Conservation (phyloP, 192 early-diverging fungal genomes). For the Mortierella hygrophila region DNA sequence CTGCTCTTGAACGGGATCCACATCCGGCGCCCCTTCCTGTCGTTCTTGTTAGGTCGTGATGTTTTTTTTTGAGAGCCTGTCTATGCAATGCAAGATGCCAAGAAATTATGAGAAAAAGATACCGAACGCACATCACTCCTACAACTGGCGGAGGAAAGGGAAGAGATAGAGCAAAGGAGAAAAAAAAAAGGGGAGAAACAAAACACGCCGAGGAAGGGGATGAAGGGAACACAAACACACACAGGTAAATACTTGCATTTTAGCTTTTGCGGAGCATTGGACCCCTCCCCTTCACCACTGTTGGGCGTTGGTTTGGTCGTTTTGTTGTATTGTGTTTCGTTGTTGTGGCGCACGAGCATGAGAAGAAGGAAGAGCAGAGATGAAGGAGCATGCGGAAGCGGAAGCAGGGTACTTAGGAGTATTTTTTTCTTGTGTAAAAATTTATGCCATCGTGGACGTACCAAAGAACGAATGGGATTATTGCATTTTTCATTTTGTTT, state of each 20-base stretch:
- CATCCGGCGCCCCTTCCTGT: neutral
- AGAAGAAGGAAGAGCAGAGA: too few species aligned
- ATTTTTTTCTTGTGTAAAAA: too few species aligned
- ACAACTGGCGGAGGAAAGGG: neutral
- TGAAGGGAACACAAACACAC: neutral
- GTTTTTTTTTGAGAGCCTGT: neutral
- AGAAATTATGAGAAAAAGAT: constrained; percentile 3
- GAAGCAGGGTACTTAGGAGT: too few species aligned
- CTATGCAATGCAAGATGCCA: neutral
- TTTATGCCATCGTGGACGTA: too few species aligned
- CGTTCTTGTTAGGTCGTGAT: neutral
- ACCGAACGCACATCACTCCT: neutral
- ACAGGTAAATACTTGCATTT: neutral
- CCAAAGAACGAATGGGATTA: too few species aligned
- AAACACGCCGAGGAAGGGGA: neutral
- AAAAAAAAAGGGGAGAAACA: neutral
- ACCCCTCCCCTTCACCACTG: too few species aligned
- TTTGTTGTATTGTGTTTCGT: too few species aligned
- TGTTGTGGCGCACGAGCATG: too few species aligned
- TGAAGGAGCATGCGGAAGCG: too few species aligned
- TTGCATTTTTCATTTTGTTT: too few species aligned
- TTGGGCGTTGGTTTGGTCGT: too few species aligned
- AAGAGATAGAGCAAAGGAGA: neutral
- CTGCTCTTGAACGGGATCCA: neutral
- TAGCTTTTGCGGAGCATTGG: too few species aligned